Base-by-base conservation (phyloP, 306 rosid genomes). In the Hippophae tibetana region DNA sequence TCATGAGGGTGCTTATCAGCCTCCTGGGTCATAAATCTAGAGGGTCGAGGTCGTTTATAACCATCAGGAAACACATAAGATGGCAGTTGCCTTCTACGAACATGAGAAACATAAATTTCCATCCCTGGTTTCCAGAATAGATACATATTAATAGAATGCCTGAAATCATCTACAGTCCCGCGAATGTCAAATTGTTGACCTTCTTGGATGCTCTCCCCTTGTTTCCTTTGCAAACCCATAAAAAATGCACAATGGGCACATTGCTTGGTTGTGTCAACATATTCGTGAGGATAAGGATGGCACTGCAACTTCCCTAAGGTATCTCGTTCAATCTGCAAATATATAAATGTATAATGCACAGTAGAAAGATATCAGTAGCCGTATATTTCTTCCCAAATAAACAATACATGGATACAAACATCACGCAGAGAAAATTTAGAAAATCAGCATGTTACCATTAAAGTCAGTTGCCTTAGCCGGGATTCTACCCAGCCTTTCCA, bases 401-500 rank as follows among this genome's bases (percentile, higher is more conserved):
- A 48, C 10, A 47, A 3, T 12, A 47, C 10, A 47, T 1, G n/a
- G 1, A 10, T 10, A 7, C 6, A 47, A 5, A 2, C 5, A 14
- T 1, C 14, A 47, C 12, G 25, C 13, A 47, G 6, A 45, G 4
- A 50, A 45, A 47, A 14, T 11, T 27, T 31, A 57, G 31, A 31
- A 54, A 7, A 12, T 14, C 10, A 9, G 45, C 3, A 7, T 13
- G 42, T 13, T 70, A 84, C 95, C 94, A 86, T 80, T 56, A 89
- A 69, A 63, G 82, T 89, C 67, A 89, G 76, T 69, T 84, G 87
- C 63, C 95, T 80, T 62, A 89, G 74, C 53, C 95, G 86, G 50
- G 97, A 89, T 79, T 86, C 97, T 46, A 89, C 92, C 97, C 97
- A 89, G 59, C 97, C 97, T 71, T 84, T 89, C 97, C 95, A 86